Percentiles rank a stretch among this genome's conserved stretches.
Evolutionary conservation across 2,329 filamentous ascomycete species (phyloP).

Genomic region (Nemania sp.): DNA sequence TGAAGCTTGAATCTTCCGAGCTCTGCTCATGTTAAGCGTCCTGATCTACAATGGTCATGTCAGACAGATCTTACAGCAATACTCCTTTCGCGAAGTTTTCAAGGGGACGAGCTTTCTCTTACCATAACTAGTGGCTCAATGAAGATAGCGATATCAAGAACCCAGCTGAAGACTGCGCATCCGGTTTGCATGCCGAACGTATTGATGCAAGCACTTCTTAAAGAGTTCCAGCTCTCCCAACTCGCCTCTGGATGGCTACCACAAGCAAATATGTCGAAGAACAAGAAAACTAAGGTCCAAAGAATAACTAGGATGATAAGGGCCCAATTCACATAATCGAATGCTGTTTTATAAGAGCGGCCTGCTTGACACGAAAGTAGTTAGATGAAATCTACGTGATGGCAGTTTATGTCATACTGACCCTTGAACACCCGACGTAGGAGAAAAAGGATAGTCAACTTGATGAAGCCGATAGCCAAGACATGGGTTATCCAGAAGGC

Average conservation of each 20-base stretch:
- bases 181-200: conserved; percentile 7
- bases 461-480: conserved; percentile 5
- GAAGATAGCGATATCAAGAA: conserved; percentile 9
- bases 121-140: conserved; percentile 17
- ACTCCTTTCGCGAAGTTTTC: too few relatives aligned
- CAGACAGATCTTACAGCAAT: too few relatives aligned
- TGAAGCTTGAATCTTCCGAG: conserved; percentile 5
- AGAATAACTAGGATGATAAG: conserved; percentile 5
- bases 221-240: neutral
- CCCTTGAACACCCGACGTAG: conserved; percentile 7
- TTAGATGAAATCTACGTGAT: neutral
- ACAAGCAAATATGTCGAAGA: conserved; percentile 6
- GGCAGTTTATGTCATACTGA: too few relatives aligned
- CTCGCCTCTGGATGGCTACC: neutral
- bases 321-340: conserved; percentile 11
- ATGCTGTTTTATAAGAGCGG: neutral
- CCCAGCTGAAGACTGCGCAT: conserved; percentile 10
- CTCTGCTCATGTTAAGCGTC: conserved; percentile 9
- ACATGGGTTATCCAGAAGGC: conserved; percentile 15
- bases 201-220: neutral
- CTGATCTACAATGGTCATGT: neutral
- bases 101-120: too few relatives aligned
- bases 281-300: conserved; percentile 3
- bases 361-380: neutral
- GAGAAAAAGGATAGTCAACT: conserved; percentile 1